Conservation (phyloP, 179 eudicot species). For the Spergularia azorica region DNA sequence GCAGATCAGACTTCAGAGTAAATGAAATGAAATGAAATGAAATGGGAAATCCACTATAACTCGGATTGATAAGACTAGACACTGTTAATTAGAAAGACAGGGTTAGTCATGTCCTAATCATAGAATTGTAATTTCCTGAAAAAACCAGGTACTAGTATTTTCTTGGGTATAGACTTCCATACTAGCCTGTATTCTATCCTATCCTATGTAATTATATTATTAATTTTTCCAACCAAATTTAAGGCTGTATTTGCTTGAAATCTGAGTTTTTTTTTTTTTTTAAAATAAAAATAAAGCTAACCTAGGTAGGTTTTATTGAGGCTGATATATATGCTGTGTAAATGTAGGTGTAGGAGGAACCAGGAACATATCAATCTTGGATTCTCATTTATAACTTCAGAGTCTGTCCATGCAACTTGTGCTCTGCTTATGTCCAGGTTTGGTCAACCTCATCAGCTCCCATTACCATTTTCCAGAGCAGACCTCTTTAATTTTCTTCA, state of each 20-base stretch:
- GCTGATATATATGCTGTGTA: too few species aligned
- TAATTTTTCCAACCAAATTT: too few species aligned
- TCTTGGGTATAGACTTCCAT: too few species aligned
- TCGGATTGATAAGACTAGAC: slow-evolving; percentile 25
- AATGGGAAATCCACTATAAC: neutral
- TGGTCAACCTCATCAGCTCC: neutral
- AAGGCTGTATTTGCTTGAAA: too few species aligned
- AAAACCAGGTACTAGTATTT: too few species aligned
- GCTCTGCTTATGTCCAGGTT: neutral
- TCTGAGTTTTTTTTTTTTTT: too few species aligned
- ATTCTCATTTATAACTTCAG: neutral
- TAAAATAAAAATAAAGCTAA: too few species aligned
- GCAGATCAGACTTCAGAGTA: slow-evolving; percentile 7
- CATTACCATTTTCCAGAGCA: neutral
- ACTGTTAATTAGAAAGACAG: slow-evolving; percentile 18
- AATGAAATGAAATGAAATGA: neutral
- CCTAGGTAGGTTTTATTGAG: slow-evolving; percentile 3
- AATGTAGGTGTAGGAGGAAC: too few species aligned
- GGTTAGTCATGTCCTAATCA: slow-evolving; percentile 35
- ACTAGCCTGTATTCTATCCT: too few species aligned
- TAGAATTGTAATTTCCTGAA: neutral
- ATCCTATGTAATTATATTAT: slow-evolving; percentile 1
- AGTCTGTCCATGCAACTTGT: neutral
- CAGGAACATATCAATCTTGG: neutral
- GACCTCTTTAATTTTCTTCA: neutral